Evolutionary conservation across 768 basidiomycete species (phyloP), one percentile per base, ranked within the genome.

Genomic region (Termitomyces sp.): DNA sequence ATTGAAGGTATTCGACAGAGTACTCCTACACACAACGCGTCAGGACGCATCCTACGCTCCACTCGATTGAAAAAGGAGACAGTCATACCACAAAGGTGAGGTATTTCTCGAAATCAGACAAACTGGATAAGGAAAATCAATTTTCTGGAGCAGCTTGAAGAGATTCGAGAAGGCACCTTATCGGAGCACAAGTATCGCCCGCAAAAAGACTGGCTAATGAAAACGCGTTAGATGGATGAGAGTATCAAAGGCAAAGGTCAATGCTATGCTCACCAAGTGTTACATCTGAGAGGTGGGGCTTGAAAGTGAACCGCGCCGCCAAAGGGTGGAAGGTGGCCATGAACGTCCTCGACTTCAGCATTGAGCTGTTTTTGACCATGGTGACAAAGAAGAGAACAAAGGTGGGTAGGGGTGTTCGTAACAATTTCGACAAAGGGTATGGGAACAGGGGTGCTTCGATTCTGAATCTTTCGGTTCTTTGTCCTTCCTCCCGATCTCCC

Each of bases 181-280:
- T 74, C 13, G 76, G 76, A 45, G 68, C 51, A 60, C 75, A 77
- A 14, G 76, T 77, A 37, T 74, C 69, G 5, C 76, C 76, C 33
- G 75, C 64, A 5, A 78, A 64, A 48, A 78, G 61, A 50, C 72
- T 62, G 36, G 71, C 76, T 56, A n/a, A 42, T 26, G 16, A 24
- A 55, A 33, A 6, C 14, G 27, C 44, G 22, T 56, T 20, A 59
- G 43, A 26, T 37, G 10, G 51, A 40, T 16, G 12, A 1, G 42
- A 56, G 56, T 34, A 45, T 39, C 16, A 53, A 57, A 59, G 36
- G 24, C 24, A 33, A 33, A 26, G 18, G 43, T 39, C 50, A 36
- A 40, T n/a, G 24, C 55, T n/a, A 7, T 34, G 42, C 60, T 64
- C 36, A 68, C 67, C 59, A 18, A 70, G 57, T 24, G 65, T 65